Evolutionary conservation across 352 stramenopile genomes (phyloP).

Genomic region (Blastocystis sp.): DNA sequence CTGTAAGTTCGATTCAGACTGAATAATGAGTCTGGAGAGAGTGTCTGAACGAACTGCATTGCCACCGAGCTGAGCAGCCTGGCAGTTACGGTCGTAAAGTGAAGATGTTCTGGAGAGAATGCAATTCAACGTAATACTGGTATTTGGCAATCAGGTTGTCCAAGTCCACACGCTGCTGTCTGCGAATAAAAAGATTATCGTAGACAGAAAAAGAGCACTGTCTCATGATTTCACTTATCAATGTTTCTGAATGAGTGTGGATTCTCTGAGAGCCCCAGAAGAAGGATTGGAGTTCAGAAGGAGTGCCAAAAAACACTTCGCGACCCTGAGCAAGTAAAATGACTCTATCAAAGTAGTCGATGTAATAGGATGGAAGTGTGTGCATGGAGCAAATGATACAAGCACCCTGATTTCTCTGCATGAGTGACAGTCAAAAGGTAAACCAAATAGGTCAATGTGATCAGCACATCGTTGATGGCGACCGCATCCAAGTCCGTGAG

Average conservation of each 20-base stretch:
- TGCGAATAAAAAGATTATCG: not conserved
- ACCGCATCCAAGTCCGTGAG: not conserved
- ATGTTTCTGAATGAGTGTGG: not conserved
- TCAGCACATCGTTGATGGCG: not conserved
- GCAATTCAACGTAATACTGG: not conserved
- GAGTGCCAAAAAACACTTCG: not conserved
- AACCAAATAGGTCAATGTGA: not conserved
- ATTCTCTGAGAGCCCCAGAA: not conserved
- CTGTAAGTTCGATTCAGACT: not conserved
- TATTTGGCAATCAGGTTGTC: not conserved
- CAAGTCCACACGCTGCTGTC: not conserved
- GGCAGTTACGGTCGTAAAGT: not conserved
- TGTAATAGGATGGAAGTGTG: not conserved
- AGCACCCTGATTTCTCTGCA: not conserved
- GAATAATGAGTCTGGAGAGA: not conserved
- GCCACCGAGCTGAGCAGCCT: not conserved
- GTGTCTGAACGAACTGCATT: not conserved
- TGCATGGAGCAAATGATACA: slow-evolving; percentile 16
- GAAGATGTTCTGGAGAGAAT: not conserved
- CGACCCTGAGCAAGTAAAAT: not conserved
- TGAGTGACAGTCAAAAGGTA: not conserved
- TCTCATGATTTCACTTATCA: not conserved
- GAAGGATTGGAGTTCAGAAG: not conserved
- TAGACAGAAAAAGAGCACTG: not conserved
- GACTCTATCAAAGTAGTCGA: not conserved